These are phyloP conservation scores for Podila clonocystis DNA, from an alignment of 192 early-diverging fungal species.

Conservation along the genomic window DNA sequence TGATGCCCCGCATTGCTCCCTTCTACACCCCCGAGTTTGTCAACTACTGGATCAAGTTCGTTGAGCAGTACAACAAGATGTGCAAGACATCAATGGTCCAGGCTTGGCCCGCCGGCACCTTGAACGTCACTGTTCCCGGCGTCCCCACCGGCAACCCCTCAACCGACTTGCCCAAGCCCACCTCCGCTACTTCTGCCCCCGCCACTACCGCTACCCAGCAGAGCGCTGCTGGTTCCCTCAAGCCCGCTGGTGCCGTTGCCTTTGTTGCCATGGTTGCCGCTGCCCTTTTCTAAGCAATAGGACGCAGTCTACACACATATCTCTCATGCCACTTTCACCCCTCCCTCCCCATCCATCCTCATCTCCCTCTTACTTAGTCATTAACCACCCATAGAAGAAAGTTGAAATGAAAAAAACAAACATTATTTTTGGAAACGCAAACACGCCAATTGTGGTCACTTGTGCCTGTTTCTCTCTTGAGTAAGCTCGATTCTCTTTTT, in stretches of 20 bases:
- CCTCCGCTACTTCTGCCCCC: not conserved
- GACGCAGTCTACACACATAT: no score
- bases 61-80: slow-evolving; percentile 23
- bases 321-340: no score
- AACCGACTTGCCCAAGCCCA: not conserved
- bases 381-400: no score
- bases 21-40: slow-evolving; percentile 51
- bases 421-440: no score
- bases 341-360: no score
- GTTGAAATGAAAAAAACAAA: no score
- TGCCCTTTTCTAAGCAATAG: slow-evolving; percentile 19
- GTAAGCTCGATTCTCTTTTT: no score
- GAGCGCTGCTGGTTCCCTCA: slow-evolving; percentile 27
- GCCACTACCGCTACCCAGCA: not conserved
- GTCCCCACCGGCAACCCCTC: slow-evolving; percentile 12
- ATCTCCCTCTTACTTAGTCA: no score
- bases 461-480: no score
- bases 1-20: slow-evolving; percentile 25
- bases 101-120: slow-evolving; percentile 35
- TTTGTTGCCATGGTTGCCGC: slow-evolving; percentile 29
- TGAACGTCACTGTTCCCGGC: slow-evolving; percentile 29
- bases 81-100: slow-evolving; percentile 32
- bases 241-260: slow-evolving; percentile 33
- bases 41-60: slow-evolving; percentile 41
- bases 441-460: no score